Base-by-base conservation (phyloP, 164 flowering plant genomes). In the Kalanchoe fedtschenkoi region DNA sequence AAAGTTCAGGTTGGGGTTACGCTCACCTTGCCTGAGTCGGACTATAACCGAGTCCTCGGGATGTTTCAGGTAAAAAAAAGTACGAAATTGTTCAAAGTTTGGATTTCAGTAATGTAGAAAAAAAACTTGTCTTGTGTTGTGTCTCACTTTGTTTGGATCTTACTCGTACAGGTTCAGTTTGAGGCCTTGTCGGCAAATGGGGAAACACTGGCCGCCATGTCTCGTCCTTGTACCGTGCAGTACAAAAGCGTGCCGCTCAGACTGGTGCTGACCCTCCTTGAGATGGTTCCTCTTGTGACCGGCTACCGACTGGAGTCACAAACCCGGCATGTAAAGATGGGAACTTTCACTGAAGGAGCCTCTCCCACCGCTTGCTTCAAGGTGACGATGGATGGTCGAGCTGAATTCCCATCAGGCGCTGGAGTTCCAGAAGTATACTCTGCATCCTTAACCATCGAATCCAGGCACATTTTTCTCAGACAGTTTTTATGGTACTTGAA, bases 401-500 rank as follows among this genome's bases (percentile, higher is more conserved):
- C 99, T 67, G 89, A 87, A 66, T 88, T 59, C 64, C 68, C 59
- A 11, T 72, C 81, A 28, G 91, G 85, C 26, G 86, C 82, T 59
- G 96, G 97, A 30, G 76, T 87, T 55, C 97, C 96, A 47, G 87
- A 95, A 74, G 70, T 91, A 13, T 87, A 95, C 74, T 73, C 69
- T 61, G 87, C 88, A 34, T 78, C 77, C 22, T 33, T 91, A 26
- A 56, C 57, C 7, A 75, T 95, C 15, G 87, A 95, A 26, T 77
- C 96, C 0, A 82, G 85, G 65, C 96, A 85, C 57, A 86, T 97
- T 32, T 64, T 87, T 2, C 41, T 85, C 6, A 85, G 76, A 72
- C 75, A 78, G 69, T 53, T 85, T n/a, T 24, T 95, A 41, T 90
- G 97, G 97, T 62, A 70, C 62, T 87, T 97, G 99, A 87, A 65